Evolutionary conservation across 352 stramenopile species (phyloP).

Genomic region (Phytophthora ramorum): DNA sequence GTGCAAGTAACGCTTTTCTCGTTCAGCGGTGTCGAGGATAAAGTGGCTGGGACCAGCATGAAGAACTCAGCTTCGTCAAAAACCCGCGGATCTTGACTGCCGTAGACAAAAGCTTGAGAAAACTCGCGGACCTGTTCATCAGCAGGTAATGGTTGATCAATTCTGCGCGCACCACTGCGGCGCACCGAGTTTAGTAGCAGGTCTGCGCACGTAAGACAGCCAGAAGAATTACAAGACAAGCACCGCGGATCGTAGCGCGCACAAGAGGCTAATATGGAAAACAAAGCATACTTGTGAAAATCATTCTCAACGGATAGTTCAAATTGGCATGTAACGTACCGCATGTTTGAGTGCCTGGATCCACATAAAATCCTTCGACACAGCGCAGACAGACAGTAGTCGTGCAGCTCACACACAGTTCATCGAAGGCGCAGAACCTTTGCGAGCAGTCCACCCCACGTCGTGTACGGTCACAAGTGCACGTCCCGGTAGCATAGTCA

Average conservation of each 20-base stretch:
- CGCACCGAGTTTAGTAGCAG: constrained; percentile 91
- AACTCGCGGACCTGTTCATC: constrained; percentile 93
- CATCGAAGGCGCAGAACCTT: constrained; percentile 74
- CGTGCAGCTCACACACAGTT: constrained; percentile 90
- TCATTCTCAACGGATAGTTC: not conserved
- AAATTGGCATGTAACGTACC: constrained; percentile 37
- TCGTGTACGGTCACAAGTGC: constrained; percentile 76
- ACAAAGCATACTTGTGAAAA: not conserved
- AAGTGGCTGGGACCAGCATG: constrained; percentile 46
- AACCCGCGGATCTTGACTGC: constrained; percentile 83
- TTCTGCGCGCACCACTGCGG: constrained; percentile 82
- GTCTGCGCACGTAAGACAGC: constrained; percentile 92
- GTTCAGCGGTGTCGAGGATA: constrained; percentile 45
- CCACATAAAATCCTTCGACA: constrained; percentile 87
- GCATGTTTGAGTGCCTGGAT: constrained; percentile 70
- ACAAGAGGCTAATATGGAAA: constrained; percentile 83
- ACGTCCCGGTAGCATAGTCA: constrained; percentile 90
- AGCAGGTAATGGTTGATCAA: constrained; percentile 74
- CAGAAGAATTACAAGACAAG: constrained; percentile 73
- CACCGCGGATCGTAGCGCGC: constrained; percentile 92
- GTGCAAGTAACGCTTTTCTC: constrained; percentile 60
- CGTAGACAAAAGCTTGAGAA: constrained; percentile 91
- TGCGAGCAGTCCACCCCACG: constrained; percentile 86
- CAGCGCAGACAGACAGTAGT: constrained; percentile 84
- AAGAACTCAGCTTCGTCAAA: constrained; percentile 95